phyloP scores from a whole-genome alignment of 352 stramenopile species.

The Pythium guiyangense region DNA sequence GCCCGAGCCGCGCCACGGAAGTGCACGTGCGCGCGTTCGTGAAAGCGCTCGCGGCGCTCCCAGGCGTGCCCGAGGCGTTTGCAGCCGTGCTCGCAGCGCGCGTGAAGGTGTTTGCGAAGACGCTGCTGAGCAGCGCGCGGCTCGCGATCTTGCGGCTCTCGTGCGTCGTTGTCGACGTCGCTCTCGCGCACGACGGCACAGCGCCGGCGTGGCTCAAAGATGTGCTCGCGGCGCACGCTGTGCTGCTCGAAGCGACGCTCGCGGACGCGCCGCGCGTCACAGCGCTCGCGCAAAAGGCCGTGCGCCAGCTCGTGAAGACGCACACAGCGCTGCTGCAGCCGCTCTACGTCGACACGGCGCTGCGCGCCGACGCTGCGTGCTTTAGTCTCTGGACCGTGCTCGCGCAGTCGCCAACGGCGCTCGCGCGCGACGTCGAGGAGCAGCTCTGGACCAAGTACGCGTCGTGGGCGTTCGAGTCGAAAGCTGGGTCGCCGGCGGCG shows the following conservation, averaged over 20 bases:
- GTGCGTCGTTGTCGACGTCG: constrained; percentile 42
- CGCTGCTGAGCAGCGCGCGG: constrained; percentile 58
- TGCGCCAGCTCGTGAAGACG: constrained; percentile 42
- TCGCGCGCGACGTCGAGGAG: constrained; percentile 31
- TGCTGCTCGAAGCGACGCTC: constrained; percentile 54
- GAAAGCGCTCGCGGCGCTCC: constrained; percentile 23
- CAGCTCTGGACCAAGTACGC: constrained; percentile 51
- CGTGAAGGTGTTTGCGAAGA: constrained; percentile 32
- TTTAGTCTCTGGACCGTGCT: constrained; percentile 66
- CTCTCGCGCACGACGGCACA: constrained; percentile 7
- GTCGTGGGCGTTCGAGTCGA: constrained; percentile 79
- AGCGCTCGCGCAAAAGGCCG: constrained; percentile 31
- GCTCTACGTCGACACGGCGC: constrained; percentile 35
- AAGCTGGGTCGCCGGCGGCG: constrained; percentile 33
- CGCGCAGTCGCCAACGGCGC: constrained; percentile 13
- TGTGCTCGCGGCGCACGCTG: constrained; percentile 40
- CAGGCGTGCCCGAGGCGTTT: constrained; percentile 50
- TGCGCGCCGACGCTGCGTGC: constrained; percentile 37
- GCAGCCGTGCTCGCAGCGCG: constrained; percentile 34
- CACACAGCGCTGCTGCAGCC: constrained; percentile 31
- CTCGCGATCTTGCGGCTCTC: constrained; percentile 56
- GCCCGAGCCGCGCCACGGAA: constrained; percentile 52
- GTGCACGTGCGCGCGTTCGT: constrained; percentile 49
- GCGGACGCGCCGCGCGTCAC: constrained; percentile 40
- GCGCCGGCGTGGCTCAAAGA: constrained; percentile 35